A percentile compares a stretch with the other conserved stretches of the same genome.
These are phyloP conservation scores for Chaetomium tenue DNA, from an alignment of 495 filamentous ascomycete genomes.

Conservation along the genomic window DNA sequence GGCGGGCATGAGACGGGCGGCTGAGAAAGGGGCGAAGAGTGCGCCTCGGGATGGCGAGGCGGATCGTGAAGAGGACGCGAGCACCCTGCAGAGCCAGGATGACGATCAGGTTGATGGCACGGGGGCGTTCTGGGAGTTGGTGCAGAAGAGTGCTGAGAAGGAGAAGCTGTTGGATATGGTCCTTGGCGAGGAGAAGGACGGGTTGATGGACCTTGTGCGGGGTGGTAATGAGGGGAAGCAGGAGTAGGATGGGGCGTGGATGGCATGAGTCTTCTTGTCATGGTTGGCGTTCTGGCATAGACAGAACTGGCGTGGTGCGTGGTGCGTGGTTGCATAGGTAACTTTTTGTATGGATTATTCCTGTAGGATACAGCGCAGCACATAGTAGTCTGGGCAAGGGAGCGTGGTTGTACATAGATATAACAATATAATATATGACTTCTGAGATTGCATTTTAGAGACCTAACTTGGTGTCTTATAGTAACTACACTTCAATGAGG, in stretches of 20 bases:
- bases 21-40: background rate
- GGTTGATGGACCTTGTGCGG: conserved; percentile 4
- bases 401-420: background rate
- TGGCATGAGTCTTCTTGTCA: background rate
- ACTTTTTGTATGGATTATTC: conserved; percentile 9
- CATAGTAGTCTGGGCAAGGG: background rate
- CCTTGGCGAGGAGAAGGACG: conserved; percentile 19
- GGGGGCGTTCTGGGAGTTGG: conserved; percentile 33
- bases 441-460: background rate
- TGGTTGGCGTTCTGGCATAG: conserved; percentile 2
- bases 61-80: conserved; percentile 10
- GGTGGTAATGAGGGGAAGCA: background rate
- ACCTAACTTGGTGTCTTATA: background rate
- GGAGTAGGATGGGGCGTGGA: background rate
- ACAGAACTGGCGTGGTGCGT: background rate
- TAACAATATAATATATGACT: background rate
- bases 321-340: background rate
- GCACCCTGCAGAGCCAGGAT: background rate
- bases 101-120: conserved; percentile 20
- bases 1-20: conserved; percentile 19
- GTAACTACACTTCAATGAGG: background rate
- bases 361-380: background rate
- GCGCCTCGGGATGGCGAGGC: background rate
- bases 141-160: conserved; percentile 34
- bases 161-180: conserved; percentile 31